Conservation (phyloP, 2,329 filamentous ascomycete species). For the Daldinia sp. region DNA sequence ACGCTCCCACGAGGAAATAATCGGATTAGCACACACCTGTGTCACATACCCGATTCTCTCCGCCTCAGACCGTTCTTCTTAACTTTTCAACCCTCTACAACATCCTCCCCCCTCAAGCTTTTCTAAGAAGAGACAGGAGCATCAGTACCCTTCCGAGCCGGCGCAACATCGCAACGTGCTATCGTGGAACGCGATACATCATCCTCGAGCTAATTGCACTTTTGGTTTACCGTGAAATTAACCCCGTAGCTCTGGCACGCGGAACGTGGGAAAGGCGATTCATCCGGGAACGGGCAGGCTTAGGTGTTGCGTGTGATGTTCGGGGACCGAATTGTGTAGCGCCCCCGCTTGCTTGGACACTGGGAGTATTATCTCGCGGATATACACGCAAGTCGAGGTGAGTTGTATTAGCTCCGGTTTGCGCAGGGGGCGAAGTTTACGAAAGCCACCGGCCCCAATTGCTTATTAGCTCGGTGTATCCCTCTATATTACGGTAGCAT, state of each 20-base stretch:
- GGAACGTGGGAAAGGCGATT: conserved; percentile 39
- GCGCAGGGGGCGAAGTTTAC: conserved; percentile 23
- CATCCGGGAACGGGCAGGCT: conserved; percentile 51
- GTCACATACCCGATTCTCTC: conserved; percentile 39
- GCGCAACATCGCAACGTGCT: conserved; percentile 38
- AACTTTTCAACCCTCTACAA: conserved; percentile 31
- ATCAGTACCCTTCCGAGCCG: conserved; percentile 36
- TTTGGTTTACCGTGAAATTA: conserved; percentile 31
- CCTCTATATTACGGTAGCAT: conserved; percentile 25
- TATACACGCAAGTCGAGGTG: conserved; percentile 45
- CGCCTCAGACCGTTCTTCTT: conserved; percentile 18
- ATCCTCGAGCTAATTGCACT: conserved; percentile 37
- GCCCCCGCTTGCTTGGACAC: conserved; percentile 51
- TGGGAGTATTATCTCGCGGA: conserved; percentile 48
- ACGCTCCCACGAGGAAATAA: conserved; percentile 45
- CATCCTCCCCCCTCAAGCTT: conserved; percentile 1
- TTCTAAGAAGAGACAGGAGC: conserved; percentile 31
- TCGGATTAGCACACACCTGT: conserved; percentile 41
- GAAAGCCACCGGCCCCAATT: conserved; percentile 23
- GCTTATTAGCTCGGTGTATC: conserved; percentile 11
- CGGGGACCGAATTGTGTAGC: conserved; percentile 53
- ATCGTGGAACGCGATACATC: conserved; percentile 39
- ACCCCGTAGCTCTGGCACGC: conserved; percentile 37
- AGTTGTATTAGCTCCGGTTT: conserved; percentile 33
- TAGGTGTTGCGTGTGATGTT: conserved; percentile 54